Percentiles rank a stretch among this genome's conserved stretches.
Conservation (phyloP, 2,329 filamentous ascomycete species). For the Diaporthe sp. region DNA sequence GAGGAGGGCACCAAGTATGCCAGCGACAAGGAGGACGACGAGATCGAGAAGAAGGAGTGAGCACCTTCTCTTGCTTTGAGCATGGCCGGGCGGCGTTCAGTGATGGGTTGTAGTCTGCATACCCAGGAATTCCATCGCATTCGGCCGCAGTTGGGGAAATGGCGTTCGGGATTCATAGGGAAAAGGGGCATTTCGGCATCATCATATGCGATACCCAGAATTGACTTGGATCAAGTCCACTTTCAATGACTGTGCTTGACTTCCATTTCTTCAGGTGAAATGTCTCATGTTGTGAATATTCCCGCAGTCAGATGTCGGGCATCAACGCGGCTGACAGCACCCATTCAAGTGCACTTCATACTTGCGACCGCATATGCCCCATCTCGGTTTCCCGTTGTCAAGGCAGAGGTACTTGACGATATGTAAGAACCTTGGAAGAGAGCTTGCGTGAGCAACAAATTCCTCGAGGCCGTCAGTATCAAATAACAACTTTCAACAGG, state of each 20-base stretch:
- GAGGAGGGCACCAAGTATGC: slow-evolving; percentile 36
- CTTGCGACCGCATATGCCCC: neutral
- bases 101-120: slow-evolving; percentile 12
- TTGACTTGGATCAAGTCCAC: slow-evolving; percentile 16
- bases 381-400: neutral
- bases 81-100: neutral
- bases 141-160: slow-evolving; percentile 19
- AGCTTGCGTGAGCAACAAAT: neutral
- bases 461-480: neutral
- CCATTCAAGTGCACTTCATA: neutral
- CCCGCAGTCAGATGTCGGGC: neutral
- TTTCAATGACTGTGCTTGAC: neutral
- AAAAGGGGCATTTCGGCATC: slow-evolving; percentile 17
- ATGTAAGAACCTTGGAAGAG: neutral
- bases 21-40: slow-evolving; percentile 36
- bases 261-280: neutral
- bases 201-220: slow-evolving; percentile 36
- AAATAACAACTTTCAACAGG: neutral
- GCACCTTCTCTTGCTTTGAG: neutral
- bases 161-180: slow-evolving; percentile 12
- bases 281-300: neutral
- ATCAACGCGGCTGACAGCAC: neutral
- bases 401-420: neutral
- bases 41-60: slow-evolving; percentile 25
- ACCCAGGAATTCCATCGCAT: neutral